Evolutionary conservation across 2,329 filamentous ascomycete genomes (phyloP), one percentile per base, ranked within the genome.

Genomic region (Paraphaeosphaeria minitans): DNA sequence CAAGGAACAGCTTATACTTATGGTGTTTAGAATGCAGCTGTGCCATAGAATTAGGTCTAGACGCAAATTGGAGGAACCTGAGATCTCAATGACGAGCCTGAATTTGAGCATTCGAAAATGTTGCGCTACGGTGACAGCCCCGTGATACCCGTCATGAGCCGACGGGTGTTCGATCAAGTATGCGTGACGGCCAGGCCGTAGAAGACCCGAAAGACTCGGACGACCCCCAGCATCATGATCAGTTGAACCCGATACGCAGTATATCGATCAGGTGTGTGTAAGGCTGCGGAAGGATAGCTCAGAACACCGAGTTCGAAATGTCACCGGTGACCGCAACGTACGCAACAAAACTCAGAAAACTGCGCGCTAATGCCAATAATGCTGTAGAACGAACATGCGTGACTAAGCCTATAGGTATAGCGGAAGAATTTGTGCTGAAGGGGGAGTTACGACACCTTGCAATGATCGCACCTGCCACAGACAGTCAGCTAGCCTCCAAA

Each of bases 141-240:
- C 10, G 22, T 46, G 22, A 12, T 27, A 46, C 43, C 43, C 43
- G 43, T 27, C 4, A 27, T 46, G 43, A 46, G 22, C 43, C 43
- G 43, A 46, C 43, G 43, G 43, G 43, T 46, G 22, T 14, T 46
- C 43, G 22, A 46, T 46, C 29, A 27, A 46, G 35, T n/a, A n/a
- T 39, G 8, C 16, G 14, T n/a, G 5, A n/a, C 37, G n/a, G 4
- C 16, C 37, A 39, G 7, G 1, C 6, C 14, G 16, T 5, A n/a
- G 16, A 39, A 19, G 2, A 4, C 13, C 35, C 35, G 9, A 12
- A 37, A 37, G 13, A n/a, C 35, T 13, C 13, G 10, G 16, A 37
- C 4, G 35, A 27, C 3, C 24, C 24, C 24, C 24, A 27, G 6
- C 24, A 27, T 13, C 35, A 37, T 37, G 35, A 37, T 37, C 35